Evolutionary conservation across 23 red algal species (phyloP).

Genomic region (Agarophyton chilense): DNA sequence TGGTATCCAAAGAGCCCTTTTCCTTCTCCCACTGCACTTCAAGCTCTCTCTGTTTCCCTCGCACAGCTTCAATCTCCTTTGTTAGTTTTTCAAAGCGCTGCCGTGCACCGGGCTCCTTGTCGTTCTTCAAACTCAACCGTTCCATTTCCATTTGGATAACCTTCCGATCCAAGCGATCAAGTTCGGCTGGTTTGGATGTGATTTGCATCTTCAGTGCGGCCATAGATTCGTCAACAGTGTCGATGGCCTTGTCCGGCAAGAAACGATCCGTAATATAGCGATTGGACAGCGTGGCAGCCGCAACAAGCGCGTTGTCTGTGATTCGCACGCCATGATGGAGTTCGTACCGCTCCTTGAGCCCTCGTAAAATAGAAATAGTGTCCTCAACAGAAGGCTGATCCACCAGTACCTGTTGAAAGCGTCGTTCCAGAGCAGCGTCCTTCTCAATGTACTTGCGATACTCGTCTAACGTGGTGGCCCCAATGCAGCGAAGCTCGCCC

Average conservation of each 20-base stretch:
- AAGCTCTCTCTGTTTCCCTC: constrained; percentile 75
- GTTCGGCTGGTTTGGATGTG: constrained; percentile 90
- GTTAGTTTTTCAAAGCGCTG: constrained; percentile 63
- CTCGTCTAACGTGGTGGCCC: constrained; percentile 98
- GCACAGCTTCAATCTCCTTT: constrained; percentile 73
- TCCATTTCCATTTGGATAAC: constrained; percentile 99
- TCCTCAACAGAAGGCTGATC: constrained; percentile 94
- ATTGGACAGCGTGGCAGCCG: constrained; percentile 87
- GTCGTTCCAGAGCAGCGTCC: constrained; percentile 96
- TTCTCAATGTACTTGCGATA: constrained; percentile 99
- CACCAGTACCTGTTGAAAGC: constrained; percentile 96
- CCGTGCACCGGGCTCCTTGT: constrained; percentile 58
- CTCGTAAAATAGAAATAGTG: constrained; percentile 94
- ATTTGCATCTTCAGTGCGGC: constrained; percentile 98
- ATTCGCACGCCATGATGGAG: constrained; percentile 98
- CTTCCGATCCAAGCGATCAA: constrained; percentile 85
- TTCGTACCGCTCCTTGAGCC: constrained; percentile 97
- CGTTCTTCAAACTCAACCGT: constrained; percentile 87
- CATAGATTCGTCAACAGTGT: constrained; percentile 95
- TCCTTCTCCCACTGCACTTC: constrained; percentile 93
- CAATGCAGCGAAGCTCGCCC: constrained; percentile 98
- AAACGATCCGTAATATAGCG: constrained; percentile 98
- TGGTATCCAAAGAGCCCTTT: constrained; percentile 63
- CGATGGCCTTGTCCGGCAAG: constrained; percentile 99
- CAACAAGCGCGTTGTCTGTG: constrained; percentile 87